Evolutionary conservation across 257 asterid species (phyloP).

Genomic region (Echium plantagineum): DNA sequence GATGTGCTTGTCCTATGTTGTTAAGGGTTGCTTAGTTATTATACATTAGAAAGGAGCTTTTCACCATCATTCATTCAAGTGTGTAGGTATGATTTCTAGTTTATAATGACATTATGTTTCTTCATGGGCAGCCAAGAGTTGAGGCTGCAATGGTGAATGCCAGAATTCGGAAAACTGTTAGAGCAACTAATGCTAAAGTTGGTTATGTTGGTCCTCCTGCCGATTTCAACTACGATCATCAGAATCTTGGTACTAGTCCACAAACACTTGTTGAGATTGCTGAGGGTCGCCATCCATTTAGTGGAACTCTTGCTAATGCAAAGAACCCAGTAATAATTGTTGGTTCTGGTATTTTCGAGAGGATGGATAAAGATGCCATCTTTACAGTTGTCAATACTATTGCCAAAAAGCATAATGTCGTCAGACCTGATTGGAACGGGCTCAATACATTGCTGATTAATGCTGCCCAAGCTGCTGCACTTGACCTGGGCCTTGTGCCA

Average conservation of each 20-base stretch:
- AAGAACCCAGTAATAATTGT: constrained; percentile 78
- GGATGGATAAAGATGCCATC: constrained; percentile 73
- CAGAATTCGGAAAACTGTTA: constrained; percentile 75
- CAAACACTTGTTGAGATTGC: constrained; percentile 64
- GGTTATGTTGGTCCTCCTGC: constrained; percentile 82
- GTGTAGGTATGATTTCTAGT: neutral
- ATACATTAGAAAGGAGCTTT: no score
- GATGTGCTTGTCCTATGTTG: no score
- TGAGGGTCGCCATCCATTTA: constrained; percentile 74
- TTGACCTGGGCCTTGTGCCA: constrained; percentile 91
- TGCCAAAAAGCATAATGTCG: constrained; percentile 52
- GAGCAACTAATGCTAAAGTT: constrained; percentile 76
- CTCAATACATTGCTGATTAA: constrained; percentile 62
- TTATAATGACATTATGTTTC: constrained; percentile 7
- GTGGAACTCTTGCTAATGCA: constrained; percentile 48
- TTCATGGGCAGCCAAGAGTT: constrained; percentile 67
- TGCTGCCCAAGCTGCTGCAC: constrained; percentile 96
- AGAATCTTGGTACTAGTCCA: constrained; percentile 81
- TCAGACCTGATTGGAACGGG: constrained; percentile 84
- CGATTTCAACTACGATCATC: constrained; percentile 80
- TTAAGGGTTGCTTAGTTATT: no score
- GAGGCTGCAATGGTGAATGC: constrained; percentile 99
- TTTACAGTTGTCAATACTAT: constrained; percentile 57
- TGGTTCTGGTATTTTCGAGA: constrained; percentile 69
- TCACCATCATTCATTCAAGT: no score